Evolutionary conservation across 345 rosid species (phyloP), one percentile per base, ranked within the genome.

Genomic region (Aquilaria sinensis): DNA sequence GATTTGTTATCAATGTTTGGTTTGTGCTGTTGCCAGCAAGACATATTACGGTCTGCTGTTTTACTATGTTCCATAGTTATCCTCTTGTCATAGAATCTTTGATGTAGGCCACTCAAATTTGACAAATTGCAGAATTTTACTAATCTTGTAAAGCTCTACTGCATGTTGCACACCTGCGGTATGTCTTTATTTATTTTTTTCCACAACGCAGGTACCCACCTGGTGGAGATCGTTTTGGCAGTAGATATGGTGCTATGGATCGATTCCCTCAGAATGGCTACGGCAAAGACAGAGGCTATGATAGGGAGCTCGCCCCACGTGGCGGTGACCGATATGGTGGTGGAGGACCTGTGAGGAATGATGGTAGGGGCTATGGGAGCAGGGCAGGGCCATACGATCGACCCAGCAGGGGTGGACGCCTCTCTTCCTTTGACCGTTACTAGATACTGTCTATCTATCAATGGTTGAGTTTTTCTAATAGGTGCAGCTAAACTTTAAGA

Each of bases 371-470:
- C 70, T 91, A 84, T 73, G 75, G 96, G 70, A 87, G 66, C 65
- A 82, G 93, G 67, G 69, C 83, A 3, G 85, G 78, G 45, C 99
- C 97, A 2, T 95, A 87, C 47, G 97, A 91, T 32, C 86, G 97
- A 45, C 89, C 96, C 4, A 69, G 81, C 76, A 71, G 91, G 66
- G 93, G 85, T 29, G 87, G 86, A 12, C 89, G 81, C 56, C 80
- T 81, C 8, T 69, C 96, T 48, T 75, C 96, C 45, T 90, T 82
- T 14, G 99, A 88, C 57, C 97, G 96, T 62, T 90, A 81, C 72
- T 94, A 62, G 73, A 47, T 45, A 57, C 43, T 57, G 12, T 2
- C 0, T 1, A 2, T 1, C 7, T 33, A 51, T 33, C 29, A 32
- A 14, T 15, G 15, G 5, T 37, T 37, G 8, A 37, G 43, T 37